Conservation (phyloP, 345 rosid species). For the Jatropha curcas region DNA sequence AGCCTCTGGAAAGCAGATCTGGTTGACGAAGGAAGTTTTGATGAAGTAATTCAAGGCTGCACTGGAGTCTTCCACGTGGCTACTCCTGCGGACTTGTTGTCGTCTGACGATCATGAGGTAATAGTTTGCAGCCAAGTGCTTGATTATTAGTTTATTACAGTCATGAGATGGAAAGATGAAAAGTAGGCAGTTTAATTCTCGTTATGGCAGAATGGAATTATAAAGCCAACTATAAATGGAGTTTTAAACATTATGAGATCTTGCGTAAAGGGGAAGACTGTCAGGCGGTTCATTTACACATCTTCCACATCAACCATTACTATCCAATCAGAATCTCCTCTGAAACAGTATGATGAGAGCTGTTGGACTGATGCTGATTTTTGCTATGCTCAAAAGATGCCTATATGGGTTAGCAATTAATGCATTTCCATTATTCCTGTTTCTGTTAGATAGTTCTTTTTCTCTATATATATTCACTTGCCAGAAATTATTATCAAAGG, state of each 20-base stretch:
- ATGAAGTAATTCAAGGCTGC: constrained; percentile 35
- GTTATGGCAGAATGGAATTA: constrained; percentile 23
- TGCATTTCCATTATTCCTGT: too few species aligned
- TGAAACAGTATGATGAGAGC: constrained; percentile 27
- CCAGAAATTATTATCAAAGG: too few species aligned
- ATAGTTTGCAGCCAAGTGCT: too few species aligned
- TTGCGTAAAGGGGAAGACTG: constrained; percentile 28
- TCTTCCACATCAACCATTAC: constrained; percentile 33
- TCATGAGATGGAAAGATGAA: too few species aligned
- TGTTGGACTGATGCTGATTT: constrained; percentile 41
- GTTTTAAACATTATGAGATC: constrained; percentile 33
- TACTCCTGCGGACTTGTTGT: constrained; percentile 35
- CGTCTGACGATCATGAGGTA: constrained; percentile 35
- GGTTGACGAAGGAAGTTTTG: constrained; percentile 31
- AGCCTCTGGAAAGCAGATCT: constrained; percentile 37
- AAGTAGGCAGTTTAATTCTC: too few species aligned
- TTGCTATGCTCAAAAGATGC: constrained; percentile 21
- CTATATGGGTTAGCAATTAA: constrained; percentile 34
- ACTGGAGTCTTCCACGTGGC: constrained; percentile 40
- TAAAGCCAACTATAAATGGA: constrained; percentile 34
- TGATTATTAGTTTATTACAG: too few species aligned
- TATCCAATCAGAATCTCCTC: constrained; percentile 6
- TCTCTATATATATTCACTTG: too few species aligned
- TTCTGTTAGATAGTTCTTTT: too few species aligned
- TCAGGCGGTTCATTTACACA: constrained; percentile 29